These are phyloP conservation scores for Moniliophthora roreri DNA, from an alignment of 1,284 basidiomycete species.

Conservation along the genomic window DNA sequence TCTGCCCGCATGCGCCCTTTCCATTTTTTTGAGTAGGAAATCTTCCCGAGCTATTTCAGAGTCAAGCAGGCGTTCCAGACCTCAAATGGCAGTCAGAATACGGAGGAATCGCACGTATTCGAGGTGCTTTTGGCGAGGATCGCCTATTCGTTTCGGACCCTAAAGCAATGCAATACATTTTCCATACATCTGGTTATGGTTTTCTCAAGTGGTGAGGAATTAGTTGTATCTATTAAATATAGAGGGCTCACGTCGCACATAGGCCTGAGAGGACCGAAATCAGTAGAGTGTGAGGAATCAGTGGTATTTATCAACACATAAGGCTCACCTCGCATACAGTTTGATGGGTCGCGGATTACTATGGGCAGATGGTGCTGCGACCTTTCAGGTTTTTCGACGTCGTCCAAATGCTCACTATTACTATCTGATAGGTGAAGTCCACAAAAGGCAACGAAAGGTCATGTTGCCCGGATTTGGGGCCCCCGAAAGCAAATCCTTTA, in stretches of 20 bases:
- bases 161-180: constrained; percentile 46
- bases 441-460: constrained; percentile 45
- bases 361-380: constrained; percentile 36
- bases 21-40: constrained; percentile 37
- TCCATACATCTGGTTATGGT: constrained; percentile 44
- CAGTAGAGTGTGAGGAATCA: no score
- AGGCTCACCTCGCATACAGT: no score
- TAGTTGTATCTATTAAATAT: no score
- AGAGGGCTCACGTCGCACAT: no score
- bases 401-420: neutral
- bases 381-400: neutral
- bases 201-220: constrained; percentile 46
- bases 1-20: neutral
- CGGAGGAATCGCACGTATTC: constrained; percentile 49
- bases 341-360: constrained; percentile 44
- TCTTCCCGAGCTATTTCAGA: constrained; percentile 48
- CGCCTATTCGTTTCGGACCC: constrained; percentile 44
- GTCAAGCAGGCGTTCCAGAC: constrained; percentile 48
- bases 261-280: constrained; percentile 44
- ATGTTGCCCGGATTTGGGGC: constrained; percentile 21
- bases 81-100: constrained; percentile 49
- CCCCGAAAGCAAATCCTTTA: constrained; percentile 46
- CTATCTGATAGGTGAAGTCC: constrained; percentile 34
- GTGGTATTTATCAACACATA: no score
- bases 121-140: constrained; percentile 34